Base-by-base conservation (phyloP, 2,329 filamentous ascomycete species). In the Colletotrichum acutatum region DNA sequence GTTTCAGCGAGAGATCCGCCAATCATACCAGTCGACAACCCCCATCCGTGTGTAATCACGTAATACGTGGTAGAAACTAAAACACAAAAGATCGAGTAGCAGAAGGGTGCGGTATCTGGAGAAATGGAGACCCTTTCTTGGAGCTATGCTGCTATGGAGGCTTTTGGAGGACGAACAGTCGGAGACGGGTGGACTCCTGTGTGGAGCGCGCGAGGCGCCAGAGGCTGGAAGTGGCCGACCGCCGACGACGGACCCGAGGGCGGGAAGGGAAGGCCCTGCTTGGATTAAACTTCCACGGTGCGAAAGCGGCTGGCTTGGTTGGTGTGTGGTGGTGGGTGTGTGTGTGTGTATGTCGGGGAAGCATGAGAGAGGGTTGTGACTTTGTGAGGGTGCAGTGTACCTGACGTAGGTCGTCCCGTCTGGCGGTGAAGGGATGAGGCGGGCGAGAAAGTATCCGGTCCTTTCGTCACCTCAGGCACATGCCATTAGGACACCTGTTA, bases 351-450 rank as follows among this genome's bases (percentile, higher is more conserved):
- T 30, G 49, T 54, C 28, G 9, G 58, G 42, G 54, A 37, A 12
- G 16, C 16, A 61, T 14, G n/a, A 34, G 46, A 32, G 52, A 42
- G 56, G 49, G 46, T 60, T 19, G 14, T 42, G 37, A 42, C 37
- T 42, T 42, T 42, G 37, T 42, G 37, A 42, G 37, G 37, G 37
- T 42, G 37, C 37, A 42, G 37, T 16, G 56, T 60, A 42, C 64
- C 53, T 58, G 66, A 63, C 42, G 57, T 62, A 42, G 28, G 66
- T 56, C 28, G 30, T 30, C 61, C 61, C 46, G 14, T 64, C 61
- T 64, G 61, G 61, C 61, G 61, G 61, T 64, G 61, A 64, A 54
- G 61, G 52, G 49, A 64, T 54, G 61, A 28, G 46, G 61, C 61
- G 49, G 46, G 24, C 19, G 19, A 8, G 12, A 26, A 64, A 64